These are phyloP conservation scores for Chrysanthemum lavandulifolium DNA, from an alignment of 129 eudicot genomes.

Conservation along the genomic window DNA sequence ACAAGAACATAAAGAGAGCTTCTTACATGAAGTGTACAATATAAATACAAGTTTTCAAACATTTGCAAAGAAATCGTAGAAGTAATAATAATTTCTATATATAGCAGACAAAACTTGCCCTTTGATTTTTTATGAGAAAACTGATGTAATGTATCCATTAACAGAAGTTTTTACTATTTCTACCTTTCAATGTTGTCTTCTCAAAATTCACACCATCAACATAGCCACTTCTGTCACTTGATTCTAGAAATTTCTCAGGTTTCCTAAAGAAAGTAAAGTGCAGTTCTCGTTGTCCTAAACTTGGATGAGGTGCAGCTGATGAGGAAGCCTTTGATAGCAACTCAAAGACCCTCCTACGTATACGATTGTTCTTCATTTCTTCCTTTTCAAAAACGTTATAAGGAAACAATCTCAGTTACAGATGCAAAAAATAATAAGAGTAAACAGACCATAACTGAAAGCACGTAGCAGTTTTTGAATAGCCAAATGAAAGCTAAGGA, in stretches of 20 bases:
- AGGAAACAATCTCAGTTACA: conserved; percentile 6
- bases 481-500: conserved; percentile 5
- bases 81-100: background rate
- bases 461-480: conserved; percentile 3
- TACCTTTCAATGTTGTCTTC: conserved; percentile 84
- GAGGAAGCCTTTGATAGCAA: conserved; percentile 82
- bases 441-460: background rate
- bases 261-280: conserved; percentile 83
- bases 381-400: conserved; percentile 53
- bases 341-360: conserved; percentile 73
- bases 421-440: background rate
- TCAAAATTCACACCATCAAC: conserved; percentile 69
- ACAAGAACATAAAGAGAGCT: background rate
- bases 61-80: background rate
- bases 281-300: conserved; percentile 71
- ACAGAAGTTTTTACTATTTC: conserved; percentile 1
- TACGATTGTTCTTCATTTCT: conserved; percentile 85
- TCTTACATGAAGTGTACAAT: background rate
- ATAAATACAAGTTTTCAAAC: background rate
- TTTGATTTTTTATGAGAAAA: conserved; percentile 6
- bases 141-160: background rate
- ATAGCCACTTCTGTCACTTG: conserved; percentile 56
- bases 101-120: background rate
- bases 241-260: conserved; percentile 70
- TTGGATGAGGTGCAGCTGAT: conserved; percentile 33